These are phyloP conservation scores for Herpotrichia juniperi DNA, from an alignment of 2,329 filamentous ascomycete species.

Conservation along the genomic window DNA sequence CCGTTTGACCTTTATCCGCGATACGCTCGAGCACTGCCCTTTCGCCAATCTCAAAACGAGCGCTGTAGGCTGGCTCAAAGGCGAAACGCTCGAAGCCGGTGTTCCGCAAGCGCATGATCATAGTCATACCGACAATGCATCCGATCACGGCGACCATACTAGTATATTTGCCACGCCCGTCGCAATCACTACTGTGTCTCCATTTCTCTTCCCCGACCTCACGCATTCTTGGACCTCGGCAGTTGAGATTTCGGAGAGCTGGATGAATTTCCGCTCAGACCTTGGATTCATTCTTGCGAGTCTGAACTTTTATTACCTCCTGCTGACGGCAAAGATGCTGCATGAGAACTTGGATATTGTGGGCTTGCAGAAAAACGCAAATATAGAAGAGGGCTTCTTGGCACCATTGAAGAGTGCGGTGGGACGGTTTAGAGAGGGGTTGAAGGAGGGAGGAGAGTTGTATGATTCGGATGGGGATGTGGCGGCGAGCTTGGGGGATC, in stretches of 20 bases:
- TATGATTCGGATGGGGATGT: slow-evolving; percentile 42
- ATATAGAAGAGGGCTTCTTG: slow-evolving; percentile 51
- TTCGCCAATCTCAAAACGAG: slow-evolving; percentile 62
- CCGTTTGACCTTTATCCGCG: slow-evolving; percentile 60
- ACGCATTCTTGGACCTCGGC: slow-evolving; percentile 46
- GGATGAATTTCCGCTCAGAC: slow-evolving; percentile 57
- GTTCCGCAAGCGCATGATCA: slow-evolving; percentile 18
- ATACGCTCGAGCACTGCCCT: slow-evolving; percentile 60
- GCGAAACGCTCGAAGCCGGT: slow-evolving; percentile 61
- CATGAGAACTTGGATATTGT: slow-evolving; percentile 55
- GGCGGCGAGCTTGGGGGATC: slow-evolving; percentile 40
- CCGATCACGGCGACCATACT: background rate
- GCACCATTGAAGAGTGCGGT: slow-evolving; percentile 49
- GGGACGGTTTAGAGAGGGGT: slow-evolving; percentile 42
- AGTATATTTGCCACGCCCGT: slow-evolving; percentile 57
- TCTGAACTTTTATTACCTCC: slow-evolving; percentile 64
- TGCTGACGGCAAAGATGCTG: slow-evolving; percentile 57
- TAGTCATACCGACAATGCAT: slow-evolving; percentile 10
- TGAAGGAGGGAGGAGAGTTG: slow-evolving; percentile 44
- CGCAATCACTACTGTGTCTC: slow-evolving; percentile 55
- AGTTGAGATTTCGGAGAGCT: slow-evolving; percentile 33
- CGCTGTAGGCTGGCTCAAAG: slow-evolving; percentile 66
- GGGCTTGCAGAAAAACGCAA: slow-evolving; percentile 47
- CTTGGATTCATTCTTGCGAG: slow-evolving; percentile 61
- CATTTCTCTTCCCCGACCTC: slow-evolving; percentile 59